Percentiles rank a stretch among this genome's conserved stretches.
These are phyloP conservation scores for Aspergillus fumigatus DNA, from an alignment of 2,329 filamentous ascomycete genomes.

Conservation along the genomic window DNA sequence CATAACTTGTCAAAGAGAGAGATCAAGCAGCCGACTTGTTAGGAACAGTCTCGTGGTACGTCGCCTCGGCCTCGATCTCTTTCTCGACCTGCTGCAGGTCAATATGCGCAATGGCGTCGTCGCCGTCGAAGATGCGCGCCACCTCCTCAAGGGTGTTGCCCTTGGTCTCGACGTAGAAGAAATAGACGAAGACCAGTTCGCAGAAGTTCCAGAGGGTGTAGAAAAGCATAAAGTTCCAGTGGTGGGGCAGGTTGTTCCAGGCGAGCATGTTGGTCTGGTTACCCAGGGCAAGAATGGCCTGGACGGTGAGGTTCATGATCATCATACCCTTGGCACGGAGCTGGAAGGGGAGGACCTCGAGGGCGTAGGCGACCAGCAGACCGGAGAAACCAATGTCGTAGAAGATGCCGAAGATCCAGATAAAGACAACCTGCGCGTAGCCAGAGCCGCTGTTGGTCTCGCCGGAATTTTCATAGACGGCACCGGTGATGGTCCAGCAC, in stretches of 20 bases:
- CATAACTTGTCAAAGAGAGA: neutral
- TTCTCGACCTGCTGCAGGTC: constrained; percentile 46
- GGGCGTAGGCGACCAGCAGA: constrained; percentile 22
- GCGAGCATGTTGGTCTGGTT: constrained; percentile 24
- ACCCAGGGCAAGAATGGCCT: constrained; percentile 58
- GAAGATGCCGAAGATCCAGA: constrained; percentile 26
- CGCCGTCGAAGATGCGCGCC: constrained; percentile 66
- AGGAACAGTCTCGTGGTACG: neutral
- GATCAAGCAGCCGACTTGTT: neutral
- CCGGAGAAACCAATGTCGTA: constrained; percentile 29
- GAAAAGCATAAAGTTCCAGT: constrained; percentile 23
- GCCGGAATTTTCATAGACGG: neutral
- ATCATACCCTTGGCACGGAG: constrained; percentile 39
- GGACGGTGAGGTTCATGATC: constrained; percentile 42
- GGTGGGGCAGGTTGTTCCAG: constrained; percentile 16
- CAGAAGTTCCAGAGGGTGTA: constrained; percentile 29
- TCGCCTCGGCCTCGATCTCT: constrained; percentile 6
- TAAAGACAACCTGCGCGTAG: constrained; percentile 17
- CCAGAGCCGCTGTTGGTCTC: constrained; percentile 3
- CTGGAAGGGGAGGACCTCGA: constrained; percentile 33
- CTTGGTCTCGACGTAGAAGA: constrained; percentile 57
- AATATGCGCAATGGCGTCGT: constrained; percentile 50
- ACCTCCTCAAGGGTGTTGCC: constrained; percentile 68
- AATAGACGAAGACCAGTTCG: constrained; percentile 29
- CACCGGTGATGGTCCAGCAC: constrained; percentile 3